Evolutionary conservation across 2,329 filamentous ascomycete species (phyloP).

Genomic region (Fusarium citri): DNA sequence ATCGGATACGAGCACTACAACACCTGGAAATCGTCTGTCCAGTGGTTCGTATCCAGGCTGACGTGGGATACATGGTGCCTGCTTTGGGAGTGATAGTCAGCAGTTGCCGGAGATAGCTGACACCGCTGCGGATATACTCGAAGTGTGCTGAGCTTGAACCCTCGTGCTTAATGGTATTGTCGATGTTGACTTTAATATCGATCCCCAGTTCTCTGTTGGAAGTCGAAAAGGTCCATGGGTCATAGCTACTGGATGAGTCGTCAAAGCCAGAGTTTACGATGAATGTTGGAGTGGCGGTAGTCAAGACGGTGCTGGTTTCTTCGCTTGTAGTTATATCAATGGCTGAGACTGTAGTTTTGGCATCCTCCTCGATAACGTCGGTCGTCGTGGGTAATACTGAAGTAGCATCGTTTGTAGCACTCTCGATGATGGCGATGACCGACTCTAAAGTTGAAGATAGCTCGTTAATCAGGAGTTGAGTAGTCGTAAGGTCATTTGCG

Average conservation of each 20-base stretch:
- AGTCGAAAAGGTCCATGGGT: background rate
- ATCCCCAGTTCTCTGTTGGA: background rate
- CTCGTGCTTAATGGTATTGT: background rate
- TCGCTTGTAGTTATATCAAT: background rate
- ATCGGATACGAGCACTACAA: background rate
- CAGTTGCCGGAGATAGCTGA: background rate
- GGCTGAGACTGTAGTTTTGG: background rate
- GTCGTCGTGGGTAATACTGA: rapidly evolving
- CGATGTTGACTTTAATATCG: background rate
- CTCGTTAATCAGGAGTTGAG: too few species aligned
- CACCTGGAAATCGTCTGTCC: background rate
- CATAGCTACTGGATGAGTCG: background rate
- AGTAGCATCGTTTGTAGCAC: background rate
- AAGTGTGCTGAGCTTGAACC: background rate
- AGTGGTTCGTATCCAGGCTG: background rate
- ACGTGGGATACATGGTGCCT: background rate
- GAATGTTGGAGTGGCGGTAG: too few species aligned
- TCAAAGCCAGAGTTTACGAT: background rate
- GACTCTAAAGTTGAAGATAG: too few species aligned
- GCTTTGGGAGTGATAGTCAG: background rate
- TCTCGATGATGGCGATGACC: too few species aligned
- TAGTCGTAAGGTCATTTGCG: too few species aligned
- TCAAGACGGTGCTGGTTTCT: too few species aligned
- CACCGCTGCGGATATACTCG: background rate
- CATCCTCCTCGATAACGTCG: background rate